Conservation (phyloP, 73 alveolate species). For the Effrenium voratum region DNA sequence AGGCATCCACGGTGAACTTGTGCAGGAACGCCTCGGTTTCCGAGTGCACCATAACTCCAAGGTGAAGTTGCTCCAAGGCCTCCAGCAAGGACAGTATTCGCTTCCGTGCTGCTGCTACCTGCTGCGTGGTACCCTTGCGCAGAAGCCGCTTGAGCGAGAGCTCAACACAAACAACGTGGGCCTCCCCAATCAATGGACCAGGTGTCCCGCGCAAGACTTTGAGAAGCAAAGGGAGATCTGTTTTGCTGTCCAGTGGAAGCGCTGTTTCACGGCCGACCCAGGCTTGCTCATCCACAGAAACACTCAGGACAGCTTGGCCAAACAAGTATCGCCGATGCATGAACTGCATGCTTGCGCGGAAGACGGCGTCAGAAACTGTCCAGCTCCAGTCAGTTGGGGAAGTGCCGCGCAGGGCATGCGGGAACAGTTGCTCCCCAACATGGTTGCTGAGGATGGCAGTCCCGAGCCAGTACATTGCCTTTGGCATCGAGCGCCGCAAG, state of each 20-base stretch:
- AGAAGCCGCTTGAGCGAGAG: background rate
- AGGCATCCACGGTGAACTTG: background rate
- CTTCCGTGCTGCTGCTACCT: background rate
- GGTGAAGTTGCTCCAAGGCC: background rate
- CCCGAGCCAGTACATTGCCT: conserved; percentile 42
- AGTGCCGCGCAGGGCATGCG: background rate
- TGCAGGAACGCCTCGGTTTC: background rate
- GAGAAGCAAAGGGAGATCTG: background rate
- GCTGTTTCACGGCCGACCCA: conserved; percentile 13
- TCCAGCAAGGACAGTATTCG: background rate
- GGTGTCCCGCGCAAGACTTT: conserved; percentile 2
- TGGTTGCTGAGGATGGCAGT: conserved; percentile 33
- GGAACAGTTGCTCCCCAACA: background rate
- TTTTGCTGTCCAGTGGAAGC: background rate
- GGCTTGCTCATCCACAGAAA: background rate
- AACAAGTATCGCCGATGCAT: conserved; percentile 16
- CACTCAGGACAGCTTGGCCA: conserved; percentile 56
- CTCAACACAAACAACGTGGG: background rate
- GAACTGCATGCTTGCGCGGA: background rate
- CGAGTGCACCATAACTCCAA: background rate
- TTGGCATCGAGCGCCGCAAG: conserved; percentile 39
- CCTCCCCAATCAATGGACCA: background rate
- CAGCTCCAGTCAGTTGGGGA: background rate
- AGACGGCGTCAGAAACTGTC: background rate
- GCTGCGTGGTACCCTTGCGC: background rate